Base-by-base conservation (phyloP, 2,329 filamentous ascomycete genomes). In the Pseudogymnoascus sp. region DNA sequence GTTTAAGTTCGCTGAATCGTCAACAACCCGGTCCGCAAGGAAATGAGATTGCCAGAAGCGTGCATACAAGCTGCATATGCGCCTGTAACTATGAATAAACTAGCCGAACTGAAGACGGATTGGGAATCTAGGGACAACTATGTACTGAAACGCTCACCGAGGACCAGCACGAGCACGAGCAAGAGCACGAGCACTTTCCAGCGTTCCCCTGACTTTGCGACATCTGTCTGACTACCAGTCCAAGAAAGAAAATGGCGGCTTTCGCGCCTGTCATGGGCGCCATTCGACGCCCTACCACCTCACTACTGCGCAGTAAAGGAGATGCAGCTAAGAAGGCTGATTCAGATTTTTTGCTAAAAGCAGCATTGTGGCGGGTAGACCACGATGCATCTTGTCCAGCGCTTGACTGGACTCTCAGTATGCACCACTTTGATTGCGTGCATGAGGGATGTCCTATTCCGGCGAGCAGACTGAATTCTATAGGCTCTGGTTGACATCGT, bases 341-440 rank as follows among this genome's bases (percentile, higher is more conserved):
- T 33, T 56, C 26, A 12, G n/a, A 19, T 53, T 19, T 19, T 56
- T 33, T 56, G 50, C 50, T 56, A 56, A 56, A 56, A 56, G 50
- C 50, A 56, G 50, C 50, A 56, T 56, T 40, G 59, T 33, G 37
- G 37, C 59, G 59, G 59, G 37, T 60, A 60, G 59, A 24, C 33
- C 59, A 60, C n/a, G 59, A 38, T 37, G 16, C 33, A 28, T 28
- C 59, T n/a, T 33, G 50, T 56, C 26, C 50, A 56, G 50, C 50
- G 50, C 50, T 56, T 56, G 50, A 56, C 50, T 56, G 50, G 50
- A 56, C 50, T 56, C 56, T 12, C 6, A 16, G n/a, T 26, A 60
- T 60, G 59, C 59, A 41, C 59, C 37, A 26, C 12, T 60, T 60
- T 60, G 59, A 60, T 60, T 60, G 59, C 59, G 33, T 60, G 59